phyloP scores from a whole-genome alignment of 2,329 filamentous ascomycete genomes.

The Ceratocystis huliohia region DNA sequence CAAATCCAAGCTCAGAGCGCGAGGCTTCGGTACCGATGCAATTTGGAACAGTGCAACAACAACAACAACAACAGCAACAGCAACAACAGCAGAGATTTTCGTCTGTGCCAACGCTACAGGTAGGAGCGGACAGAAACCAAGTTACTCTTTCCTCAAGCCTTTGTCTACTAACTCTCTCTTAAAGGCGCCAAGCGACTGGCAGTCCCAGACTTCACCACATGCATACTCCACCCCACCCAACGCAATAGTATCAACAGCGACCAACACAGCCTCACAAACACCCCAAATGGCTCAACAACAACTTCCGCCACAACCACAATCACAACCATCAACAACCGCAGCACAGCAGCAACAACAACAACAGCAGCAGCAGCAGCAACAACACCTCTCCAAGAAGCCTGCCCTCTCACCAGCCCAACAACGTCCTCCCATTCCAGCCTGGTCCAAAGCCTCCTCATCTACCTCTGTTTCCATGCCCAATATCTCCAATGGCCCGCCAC shows the following conservation, averaged over 20 bases:
- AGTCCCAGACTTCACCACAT: background rate
- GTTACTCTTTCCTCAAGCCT: too few species aligned
- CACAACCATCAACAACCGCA: background rate
- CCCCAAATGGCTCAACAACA: slow-evolving; percentile 7
- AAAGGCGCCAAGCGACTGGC: background rate
- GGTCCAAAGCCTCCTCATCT: slow-evolving; percentile 28
- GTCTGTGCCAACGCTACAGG: slow-evolving; percentile 5
- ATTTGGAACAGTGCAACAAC: slow-evolving; percentile 20
- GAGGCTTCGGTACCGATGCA: slow-evolving; percentile 20
- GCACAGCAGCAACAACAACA: slow-evolving; percentile 1
- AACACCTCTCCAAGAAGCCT: slow-evolving; percentile 13
- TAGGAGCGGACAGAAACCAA: background rate
- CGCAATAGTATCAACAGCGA: background rate
- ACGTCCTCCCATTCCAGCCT: slow-evolving; percentile 43
- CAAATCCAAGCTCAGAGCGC: slow-evolving; percentile 22
- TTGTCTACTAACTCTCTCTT: background rate
- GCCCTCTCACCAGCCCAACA: slow-evolving; percentile 37
- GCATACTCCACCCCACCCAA: slow-evolving; percentile 2
- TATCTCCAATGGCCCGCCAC: background rate
- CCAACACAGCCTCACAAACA: background rate
- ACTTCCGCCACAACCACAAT: background rate
- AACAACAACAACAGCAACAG: background rate
- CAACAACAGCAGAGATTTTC: slow-evolving; percentile 16
- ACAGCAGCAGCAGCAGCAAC: slow-evolving; percentile 6
- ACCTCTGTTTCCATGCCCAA: slow-evolving; percentile 9